Conservation (phyloP, 495 filamentous ascomycete species). For the Talaromyces adpressus region DNA sequence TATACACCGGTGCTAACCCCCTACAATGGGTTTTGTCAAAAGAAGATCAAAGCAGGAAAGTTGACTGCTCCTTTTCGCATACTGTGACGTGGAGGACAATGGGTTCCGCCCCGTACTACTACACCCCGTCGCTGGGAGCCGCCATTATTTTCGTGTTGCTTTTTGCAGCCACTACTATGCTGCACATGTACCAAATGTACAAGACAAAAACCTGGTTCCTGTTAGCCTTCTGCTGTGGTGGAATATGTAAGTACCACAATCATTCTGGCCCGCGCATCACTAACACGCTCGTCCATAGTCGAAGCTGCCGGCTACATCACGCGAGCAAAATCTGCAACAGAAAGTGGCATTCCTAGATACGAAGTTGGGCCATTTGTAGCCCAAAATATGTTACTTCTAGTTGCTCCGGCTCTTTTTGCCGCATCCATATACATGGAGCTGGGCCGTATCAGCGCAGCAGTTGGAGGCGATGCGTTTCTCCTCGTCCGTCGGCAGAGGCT, state of each 20-base stretch:
- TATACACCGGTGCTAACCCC: no score
- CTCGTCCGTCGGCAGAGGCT: no score
- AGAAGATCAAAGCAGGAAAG: no score
- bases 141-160: conserved; percentile 9
- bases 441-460: no score
- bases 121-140: not conserved
- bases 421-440: no score
- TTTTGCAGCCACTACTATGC: conserved; percentile 19
- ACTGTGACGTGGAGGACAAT: not conserved
- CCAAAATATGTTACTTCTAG: no score
- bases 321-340: conserved; percentile 10
- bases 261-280: not conserved
- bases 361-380: no score
- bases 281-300: conserved; percentile 11
- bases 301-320: conserved; percentile 33
- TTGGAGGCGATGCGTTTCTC: no score
- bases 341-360: no score
- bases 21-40: no score
- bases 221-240: conserved; percentile 48
- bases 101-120: not conserved
- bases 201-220: conserved; percentile 45
- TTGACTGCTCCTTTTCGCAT: not conserved
- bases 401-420: no score
- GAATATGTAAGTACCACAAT: conserved; percentile 35
- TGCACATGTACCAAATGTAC: conserved; percentile 39